These are phyloP conservation scores for Hypoxylon sp. DNA, from an alignment of 2,329 filamentous ascomycete species.

Conservation along the genomic window DNA sequence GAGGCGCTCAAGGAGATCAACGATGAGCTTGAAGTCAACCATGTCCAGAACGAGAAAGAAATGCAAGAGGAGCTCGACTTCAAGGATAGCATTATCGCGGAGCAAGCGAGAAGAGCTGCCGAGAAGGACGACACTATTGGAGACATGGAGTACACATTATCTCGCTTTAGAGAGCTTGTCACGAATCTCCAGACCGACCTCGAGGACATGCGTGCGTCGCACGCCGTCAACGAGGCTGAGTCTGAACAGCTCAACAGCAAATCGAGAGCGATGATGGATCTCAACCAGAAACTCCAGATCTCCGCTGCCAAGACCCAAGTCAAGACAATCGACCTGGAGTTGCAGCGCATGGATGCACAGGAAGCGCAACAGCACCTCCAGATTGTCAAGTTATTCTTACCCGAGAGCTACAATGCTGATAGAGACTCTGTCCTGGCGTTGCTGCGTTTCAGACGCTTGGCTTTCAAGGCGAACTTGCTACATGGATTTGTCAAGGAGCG, in stretches of 20 bases:
- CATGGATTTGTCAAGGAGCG: slow-evolving; percentile 83
- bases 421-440: slow-evolving; percentile 89
- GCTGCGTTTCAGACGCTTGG: slow-evolving; percentile 86
- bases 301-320: slow-evolving; percentile 92
- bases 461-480: slow-evolving; percentile 87
- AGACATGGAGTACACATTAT: slow-evolving; percentile 91
- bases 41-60: slow-evolving; percentile 92
- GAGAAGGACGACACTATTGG: slow-evolving; percentile 85
- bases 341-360: slow-evolving; percentile 87
- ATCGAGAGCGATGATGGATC: slow-evolving; percentile 94
- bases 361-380: slow-evolving; percentile 89
- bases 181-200: slow-evolving; percentile 86
- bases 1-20: slow-evolving; percentile 92
- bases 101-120: slow-evolving; percentile 78
- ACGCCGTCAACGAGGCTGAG: slow-evolving; percentile 92
- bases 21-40: slow-evolving; percentile 93
- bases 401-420: slow-evolving; percentile 84
- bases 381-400: slow-evolving; percentile 90
- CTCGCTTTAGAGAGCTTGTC: slow-evolving; percentile 89
- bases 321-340: slow-evolving; percentile 92
- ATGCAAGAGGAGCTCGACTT: slow-evolving; percentile 94
- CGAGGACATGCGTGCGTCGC: slow-evolving; percentile 91
- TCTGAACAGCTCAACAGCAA: slow-evolving; percentile 89
- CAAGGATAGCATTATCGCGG: slow-evolving; percentile 85
- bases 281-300: slow-evolving; percentile 93